Base-by-base conservation (phyloP, 192 early-diverging fungal genomes). In the Coemansia guatemalensis region DNA sequence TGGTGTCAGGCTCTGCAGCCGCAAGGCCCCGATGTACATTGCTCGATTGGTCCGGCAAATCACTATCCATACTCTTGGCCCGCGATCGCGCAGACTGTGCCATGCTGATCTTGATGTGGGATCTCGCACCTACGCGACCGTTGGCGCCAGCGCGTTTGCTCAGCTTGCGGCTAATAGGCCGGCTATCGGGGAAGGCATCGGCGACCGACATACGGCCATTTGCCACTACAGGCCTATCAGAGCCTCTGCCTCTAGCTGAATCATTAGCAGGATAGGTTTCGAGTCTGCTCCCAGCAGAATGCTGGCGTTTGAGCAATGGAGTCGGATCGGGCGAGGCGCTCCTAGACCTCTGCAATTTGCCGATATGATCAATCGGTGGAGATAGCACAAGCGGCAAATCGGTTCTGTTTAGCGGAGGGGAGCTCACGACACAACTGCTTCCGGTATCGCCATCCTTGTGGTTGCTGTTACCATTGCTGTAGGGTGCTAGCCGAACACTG, bases 141-240 rank as follows among this genome's bases (percentile, higher is more conserved):
- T 23, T 30, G 53, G 51, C 22, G 14, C 39, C 39, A 5, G 58
- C 23, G 22, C 62, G 62, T 22, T 22, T 62, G 24, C 48, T 56
- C 24, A 72, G 32, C 70, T 62, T 65, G 60, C 73, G 73, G 26
- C 35, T 56, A 17, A 81, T 50, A 1, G 64, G 78, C 58, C 58
- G 69, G 32, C 78, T 74, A 17, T 81, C 78, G 1, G 78, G 78
- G 26, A 81, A 81, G 22, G 73, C 73, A 20, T 74, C 73, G 21
- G 78, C 59, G 5, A 81, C 50, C 0, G 74, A 67, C 17, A 70
- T 32, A 11, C n/a, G 41, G 21, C 59, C 56, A 26, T 48, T 69
- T 21, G 61, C 27, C 33, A 24, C 3, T 44, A 33, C 58, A 21
- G 32, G 39, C 39, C 39, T 44, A 44, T 44, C 14, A 44, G 39